Base-by-base conservation (phyloP, 2,329 filamentous ascomycete species). In the Paraphaeosphaeria sporulosa region DNA sequence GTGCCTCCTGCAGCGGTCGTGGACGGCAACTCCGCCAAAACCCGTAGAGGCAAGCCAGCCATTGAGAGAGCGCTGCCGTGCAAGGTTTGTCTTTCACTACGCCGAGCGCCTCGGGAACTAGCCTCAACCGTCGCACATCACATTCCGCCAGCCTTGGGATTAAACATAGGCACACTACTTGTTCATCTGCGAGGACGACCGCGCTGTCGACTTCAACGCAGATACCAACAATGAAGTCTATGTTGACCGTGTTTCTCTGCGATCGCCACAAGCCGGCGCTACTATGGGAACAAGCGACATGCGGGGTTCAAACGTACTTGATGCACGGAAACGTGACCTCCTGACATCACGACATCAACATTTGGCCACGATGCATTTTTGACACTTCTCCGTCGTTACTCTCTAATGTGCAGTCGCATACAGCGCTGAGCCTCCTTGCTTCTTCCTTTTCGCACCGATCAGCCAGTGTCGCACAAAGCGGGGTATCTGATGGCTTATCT, bases 291-390 rank as follows among this genome's bases (percentile, higher is more conserved):
- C n/a, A 47, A 47, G 60, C 60, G 57, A 60, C 51, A 34, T 27
- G 60, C 44, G 43, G 43, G 66, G 60, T 55, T 67, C 69, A 75
- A 74, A 75, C 73, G 59, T 61, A 64, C 62, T 64, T 72, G 71
- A 74, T 62, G 67, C 71, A 68, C 56, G 43, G 44, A 42, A 58
- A 58, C 44, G 48, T 54, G 43, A 58, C 46, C 59, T 69, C 60
- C 64, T 65, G 55, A 71, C 68, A 65, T 74, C 71, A 71, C 67
- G 59, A 64, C 57, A 27, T 49, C 55, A 19, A 46, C 57, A 51
- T 25, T 55, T 53, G 59, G 42, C 23, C 47, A 40, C 56, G 55
- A 61, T 38, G 51, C 23, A 38, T 21, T 21, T 34, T 34, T 44
- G 25, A 13, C 27, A 5, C 9, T 6, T n/a, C 12, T 27, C 12